Base-by-base conservation (phyloP, 331 rosid genomes). In the Ulmus americana region DNA sequence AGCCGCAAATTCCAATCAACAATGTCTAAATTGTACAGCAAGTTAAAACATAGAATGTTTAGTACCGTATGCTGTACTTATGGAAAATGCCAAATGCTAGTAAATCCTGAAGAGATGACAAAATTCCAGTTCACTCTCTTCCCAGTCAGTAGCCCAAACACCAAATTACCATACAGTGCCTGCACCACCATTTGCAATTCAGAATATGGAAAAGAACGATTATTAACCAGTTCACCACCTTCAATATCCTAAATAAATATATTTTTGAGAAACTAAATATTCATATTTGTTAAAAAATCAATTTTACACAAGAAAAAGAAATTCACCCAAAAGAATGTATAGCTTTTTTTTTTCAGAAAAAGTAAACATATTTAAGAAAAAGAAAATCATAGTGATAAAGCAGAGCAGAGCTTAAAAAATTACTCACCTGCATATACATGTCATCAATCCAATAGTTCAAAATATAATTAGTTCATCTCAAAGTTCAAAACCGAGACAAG, bases 161-260 rank as follows among this genome's bases (percentile, higher is more conserved):
- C 67, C 77, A 58, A 38, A 38, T 67, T 59, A 78, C 65, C 79
- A 75, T 65, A 65, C 79, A 10, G 70, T 70, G 68, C 84, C 85
- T 74, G 83, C 65, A 72, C 74, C 43, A 77, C 74, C 82, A 77
- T 63, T 76, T 68, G 79, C 73, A 80, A 65, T 72, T 84, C 81
- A 79, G 86, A 72, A 72, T 67, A 75, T 42, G 76, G 70, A 74
- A 75, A 65, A 55, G 64, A 77, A 69, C 61, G 68, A 79, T 59
- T 60, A 78, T 76, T 69, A 70, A 71, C 75, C 79, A 38, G 56
- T 61, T 59, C 55, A 49, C 39, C 45, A 47, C 6, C 67, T 64
- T 56, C 49, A 41, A 10, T 28, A 60, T 20, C 68, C 56, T 46
- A 67, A 44, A 61, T n/a, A 60, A 45, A 20, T 38, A 18, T 43